Evolutionary conservation across 2,329 filamentous ascomycete genomes (phyloP).

Genomic region (Cylindrodendrum hubeiense): DNA sequence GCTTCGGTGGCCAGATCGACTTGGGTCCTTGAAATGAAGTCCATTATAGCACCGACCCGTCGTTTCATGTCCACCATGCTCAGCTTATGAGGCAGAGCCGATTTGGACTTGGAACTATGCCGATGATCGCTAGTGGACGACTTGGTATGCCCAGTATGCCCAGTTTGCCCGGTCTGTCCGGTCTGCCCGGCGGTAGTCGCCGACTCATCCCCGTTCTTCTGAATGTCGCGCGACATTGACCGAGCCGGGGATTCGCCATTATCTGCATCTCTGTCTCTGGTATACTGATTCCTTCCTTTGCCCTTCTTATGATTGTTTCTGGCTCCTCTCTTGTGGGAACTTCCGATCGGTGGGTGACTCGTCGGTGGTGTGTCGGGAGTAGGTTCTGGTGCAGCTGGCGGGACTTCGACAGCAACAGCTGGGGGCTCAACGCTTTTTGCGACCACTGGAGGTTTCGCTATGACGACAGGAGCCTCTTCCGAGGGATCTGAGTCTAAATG

Average conservation of each 20-base stretch:
- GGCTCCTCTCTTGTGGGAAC: constrained; percentile 69
- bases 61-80: constrained; percentile 91
- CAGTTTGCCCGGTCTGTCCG: too few relatives aligned
- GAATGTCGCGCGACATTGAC: constrained; percentile 65
- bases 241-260: constrained; percentile 69
- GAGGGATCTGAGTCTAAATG: constrained; percentile 76
- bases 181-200: constrained; percentile 40
- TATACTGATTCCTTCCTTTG: constrained; percentile 85
- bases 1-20: constrained; percentile 82
- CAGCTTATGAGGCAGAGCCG: constrained; percentile 72
- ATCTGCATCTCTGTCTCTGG: constrained; percentile 75
- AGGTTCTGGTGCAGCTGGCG: constrained; percentile 45
- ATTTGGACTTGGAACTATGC: constrained; percentile 64
- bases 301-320: constrained; percentile 74
- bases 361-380: constrained; percentile 57
- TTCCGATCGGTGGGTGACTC: constrained; percentile 59
- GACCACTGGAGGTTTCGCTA: constrained; percentile 42
- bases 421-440: constrained; percentile 50
- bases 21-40: constrained; percentile 91
- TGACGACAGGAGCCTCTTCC: constrained; percentile 72
- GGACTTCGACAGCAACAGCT: constrained; percentile 38
- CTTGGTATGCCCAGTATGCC: constrained; percentile 50
- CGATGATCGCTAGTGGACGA: constrained; percentile 61
- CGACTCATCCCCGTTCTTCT: constrained; percentile 52
- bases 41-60: constrained; percentile 84